Conservation (phyloP, 768 basidiomycete species). For the Leccinum incarnatum region DNA sequence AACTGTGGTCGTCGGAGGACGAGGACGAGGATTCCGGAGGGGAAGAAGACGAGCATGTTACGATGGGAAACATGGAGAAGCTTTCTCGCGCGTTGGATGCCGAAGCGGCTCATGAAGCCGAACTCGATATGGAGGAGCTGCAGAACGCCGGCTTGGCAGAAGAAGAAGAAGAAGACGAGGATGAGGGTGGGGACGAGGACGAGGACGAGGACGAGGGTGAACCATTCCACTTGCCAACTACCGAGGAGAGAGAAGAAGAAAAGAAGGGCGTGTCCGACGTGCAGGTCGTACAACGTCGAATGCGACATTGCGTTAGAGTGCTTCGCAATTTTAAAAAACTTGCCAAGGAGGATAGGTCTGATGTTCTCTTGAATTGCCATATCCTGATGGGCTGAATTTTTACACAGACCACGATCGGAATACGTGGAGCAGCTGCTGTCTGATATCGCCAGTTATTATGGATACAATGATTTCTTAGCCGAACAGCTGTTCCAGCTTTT, state of each 20-base stretch:
- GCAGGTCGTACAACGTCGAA: slow-evolving; percentile 71
- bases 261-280: slow-evolving; percentile 68
- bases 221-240: slow-evolving; percentile 65
- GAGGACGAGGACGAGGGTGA: slow-evolving; percentile 34
- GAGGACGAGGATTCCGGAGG: slow-evolving; percentile 42
- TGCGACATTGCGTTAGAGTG: slow-evolving; percentile 73
- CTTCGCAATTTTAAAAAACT: slow-evolving; percentile 69
- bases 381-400: slow-evolving; percentile 4
- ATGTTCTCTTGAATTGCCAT: slow-evolving; percentile 5
- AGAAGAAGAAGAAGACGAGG: slow-evolving; percentile 49
- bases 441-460: slow-evolving; percentile 95
- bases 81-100: slow-evolving; percentile 77
- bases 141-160: slow-evolving; percentile 50
- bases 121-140: slow-evolving; percentile 64
- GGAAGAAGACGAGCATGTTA: slow-evolving; percentile 56
- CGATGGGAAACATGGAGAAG: slow-evolving; percentile 79
- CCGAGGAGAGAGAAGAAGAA: slow-evolving; percentile 71
- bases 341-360: slow-evolving; percentile 62
- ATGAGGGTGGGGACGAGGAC: slow-evolving; percentile 37
- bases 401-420: slow-evolving; percentile 76
- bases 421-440: slow-evolving; percentile 83
- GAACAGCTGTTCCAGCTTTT: slow-evolving; percentile 96
- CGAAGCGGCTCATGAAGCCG: slow-evolving; percentile 62
- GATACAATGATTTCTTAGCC: slow-evolving; percentile 93
- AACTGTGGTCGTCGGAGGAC: slow-evolving; percentile 39